A percentile compares a stretch with the other conserved stretches of the same genome.
phyloP scores from a whole-genome alignment of 352 stramenopile species.

The Pseudoperonospora humuli region DNA sequence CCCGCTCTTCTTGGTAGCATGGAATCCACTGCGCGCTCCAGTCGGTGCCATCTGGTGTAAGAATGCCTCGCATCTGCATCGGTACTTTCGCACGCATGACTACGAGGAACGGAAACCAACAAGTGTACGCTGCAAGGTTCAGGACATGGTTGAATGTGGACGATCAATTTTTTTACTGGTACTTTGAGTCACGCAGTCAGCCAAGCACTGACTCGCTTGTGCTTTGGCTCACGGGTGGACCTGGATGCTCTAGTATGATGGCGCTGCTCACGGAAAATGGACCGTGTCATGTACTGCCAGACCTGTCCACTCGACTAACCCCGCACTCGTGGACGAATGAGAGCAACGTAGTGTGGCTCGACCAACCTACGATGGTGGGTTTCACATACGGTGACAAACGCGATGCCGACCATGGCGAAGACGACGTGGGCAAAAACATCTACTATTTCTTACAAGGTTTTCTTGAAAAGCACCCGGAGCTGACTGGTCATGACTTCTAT shows the following conservation, averaged over 20 bases:
- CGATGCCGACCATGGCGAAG: conserved; percentile 33
- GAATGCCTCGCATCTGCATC: too few relatives aligned
- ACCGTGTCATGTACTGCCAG: conserved; percentile 40
- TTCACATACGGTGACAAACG: conserved; percentile 35
- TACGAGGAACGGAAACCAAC: too few relatives aligned
- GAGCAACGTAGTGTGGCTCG: conserved; percentile 58
- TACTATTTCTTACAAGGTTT: conserved; percentile 63
- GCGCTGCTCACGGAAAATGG: conserved; percentile 56
- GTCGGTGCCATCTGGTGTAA: too few relatives aligned
- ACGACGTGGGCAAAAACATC: conserved; percentile 52
- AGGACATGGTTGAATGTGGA: conserved; percentile 52
- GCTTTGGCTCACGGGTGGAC: conserved; percentile 53
- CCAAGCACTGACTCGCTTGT: conserved; percentile 44
- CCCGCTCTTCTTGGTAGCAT: too few relatives aligned
- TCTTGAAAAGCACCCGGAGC: conserved; percentile 46
- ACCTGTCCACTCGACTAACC: conserved; percentile 41
- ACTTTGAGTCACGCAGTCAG: conserved; percentile 48
- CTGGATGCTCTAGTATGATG: conserved; percentile 51
- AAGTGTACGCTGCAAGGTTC: conserved; percentile 38
- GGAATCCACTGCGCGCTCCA: too few relatives aligned
- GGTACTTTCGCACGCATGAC: too few relatives aligned
- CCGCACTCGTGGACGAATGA: conserved; percentile 52
- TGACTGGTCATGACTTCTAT: conserved; percentile 46
- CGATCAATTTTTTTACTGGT: conserved; percentile 74
- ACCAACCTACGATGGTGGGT: conserved; percentile 49